Base-by-base conservation (phyloP, 129 eudicot genomes). In the Deinandra increscens region DNA sequence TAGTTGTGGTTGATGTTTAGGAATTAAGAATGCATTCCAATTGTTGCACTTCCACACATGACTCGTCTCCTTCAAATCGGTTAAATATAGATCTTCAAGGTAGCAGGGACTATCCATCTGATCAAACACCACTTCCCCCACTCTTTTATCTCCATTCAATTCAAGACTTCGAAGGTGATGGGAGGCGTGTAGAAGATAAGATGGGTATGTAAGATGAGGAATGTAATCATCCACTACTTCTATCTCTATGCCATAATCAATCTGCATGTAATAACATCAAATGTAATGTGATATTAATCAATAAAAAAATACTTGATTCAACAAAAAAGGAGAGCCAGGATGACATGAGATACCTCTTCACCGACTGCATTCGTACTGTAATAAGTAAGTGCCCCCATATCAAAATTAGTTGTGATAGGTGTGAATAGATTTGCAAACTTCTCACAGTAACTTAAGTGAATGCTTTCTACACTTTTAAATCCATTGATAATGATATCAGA, bases 1-100 rank as follows among this genome's bases (percentile, higher is more conserved):
- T 9, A 3, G 23, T 1, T n/a, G n/a, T n/a, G n/a, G n/a, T n/a
- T n/a, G n/a, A n/a, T n/a, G n/a, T n/a, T n/a, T n/a, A n/a, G 59
- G 12, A 44, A 26, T 45, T 26, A 29, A 26, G 42, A 66, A 13
- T 12, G 42, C 23, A 31, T 60, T 60, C 65, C 65, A 31, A 34
- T 60, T 58, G 46, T 12, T 2, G 41, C 65, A 60, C 44, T 34
- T 60, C 65, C 69, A 64, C 54, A 64, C 56, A 22, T 65, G 70
- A 65, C 22, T 43, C 70, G 44, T 44, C 13, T 46, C 23, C 4
- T 13, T 2, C 56, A 66, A 15, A 1, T 0, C 0, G 0, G 0
- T 0, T 48, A 68, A 34, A 0, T 1, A 0, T 3, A 68, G n/a
- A 48, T 1, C 3, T 33, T 68, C 0, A 12, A 68, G 72, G 48